Evolutionary conservation across 2,329 filamentous ascomycete genomes (phyloP).

Genomic region (Monosporascus sp.): DNA sequence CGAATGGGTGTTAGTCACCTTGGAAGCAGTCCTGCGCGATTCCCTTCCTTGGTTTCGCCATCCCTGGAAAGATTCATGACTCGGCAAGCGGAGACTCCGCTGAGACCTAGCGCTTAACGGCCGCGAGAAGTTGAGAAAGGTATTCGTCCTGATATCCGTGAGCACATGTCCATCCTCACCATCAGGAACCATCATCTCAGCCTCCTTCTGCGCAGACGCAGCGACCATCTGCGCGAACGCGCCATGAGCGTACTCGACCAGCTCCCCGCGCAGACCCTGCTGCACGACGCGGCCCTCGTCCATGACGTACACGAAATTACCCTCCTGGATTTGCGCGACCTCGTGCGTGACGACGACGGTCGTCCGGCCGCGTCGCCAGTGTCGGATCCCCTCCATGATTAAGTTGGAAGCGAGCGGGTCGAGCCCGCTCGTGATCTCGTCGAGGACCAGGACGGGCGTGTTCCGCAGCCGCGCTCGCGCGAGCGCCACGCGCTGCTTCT

Average conservation of each 20-base stretch:
- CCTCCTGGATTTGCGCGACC: slow-evolving; percentile 63
- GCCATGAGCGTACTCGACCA: slow-evolving; percentile 38
- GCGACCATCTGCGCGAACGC: slow-evolving; percentile 40
- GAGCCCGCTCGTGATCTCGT: slow-evolving; percentile 82
- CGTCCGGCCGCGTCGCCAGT: slow-evolving; percentile 75
- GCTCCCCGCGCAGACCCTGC: slow-evolving; percentile 56
- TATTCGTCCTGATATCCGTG: neutral
- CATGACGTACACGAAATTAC: slow-evolving; percentile 78
- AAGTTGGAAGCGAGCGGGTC: slow-evolving; percentile 64
- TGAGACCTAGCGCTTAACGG: slow-evolving; percentile 12
- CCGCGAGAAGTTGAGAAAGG: slow-evolving; percentile 12
- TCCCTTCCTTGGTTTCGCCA: slow-evolving; percentile 1
- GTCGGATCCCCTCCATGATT: slow-evolving; percentile 68
- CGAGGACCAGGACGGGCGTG: slow-evolving; percentile 74
- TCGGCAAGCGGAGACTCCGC: slow-evolving; percentile 4
- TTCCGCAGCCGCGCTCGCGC: slow-evolving; percentile 73
- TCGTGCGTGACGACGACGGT: slow-evolving; percentile 95
- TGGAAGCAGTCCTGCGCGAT: slow-evolving; percentile 1
- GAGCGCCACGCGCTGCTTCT: slow-evolving; percentile 75
- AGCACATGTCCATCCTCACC: neutral
- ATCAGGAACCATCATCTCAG: slow-evolving; percentile 7
- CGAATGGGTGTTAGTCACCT: neutral
- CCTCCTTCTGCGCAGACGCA: slow-evolving; percentile 3
- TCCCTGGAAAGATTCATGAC: slow-evolving; percentile 7
- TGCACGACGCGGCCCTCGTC: slow-evolving; percentile 64